These are phyloP conservation scores for Mycosphaerella sp. DNA, from an alignment of 2,329 filamentous ascomycete species.

Conservation along the genomic window DNA sequence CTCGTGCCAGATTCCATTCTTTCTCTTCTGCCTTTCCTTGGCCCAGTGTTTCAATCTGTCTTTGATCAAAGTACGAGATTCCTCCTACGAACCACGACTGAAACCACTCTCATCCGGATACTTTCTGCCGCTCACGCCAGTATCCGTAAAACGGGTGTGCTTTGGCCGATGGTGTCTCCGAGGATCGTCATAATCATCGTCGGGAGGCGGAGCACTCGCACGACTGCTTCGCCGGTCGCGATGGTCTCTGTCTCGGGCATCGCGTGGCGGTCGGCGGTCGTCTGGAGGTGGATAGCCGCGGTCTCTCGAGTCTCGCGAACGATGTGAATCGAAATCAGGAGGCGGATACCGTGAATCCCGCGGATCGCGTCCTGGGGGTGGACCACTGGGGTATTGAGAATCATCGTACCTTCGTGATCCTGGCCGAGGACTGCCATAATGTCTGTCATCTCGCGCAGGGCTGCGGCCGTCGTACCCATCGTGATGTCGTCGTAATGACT, in stretches of 20 bases:
- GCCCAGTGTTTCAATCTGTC: constrained; percentile 3
- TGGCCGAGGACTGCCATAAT: constrained; percentile 13
- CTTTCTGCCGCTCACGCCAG: constrained; percentile 11
- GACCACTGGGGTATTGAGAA: constrained; percentile 6
- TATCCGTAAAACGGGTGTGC: constrained; percentile 14
- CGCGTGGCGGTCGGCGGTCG: neutral
- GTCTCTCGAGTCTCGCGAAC: constrained; percentile 5
- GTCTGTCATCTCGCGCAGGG: constrained; percentile 13
- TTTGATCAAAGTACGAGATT: constrained; percentile 5
- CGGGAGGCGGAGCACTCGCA: neutral
- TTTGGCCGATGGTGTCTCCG: constrained; percentile 10
- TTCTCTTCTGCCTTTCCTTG: constrained; percentile 2
- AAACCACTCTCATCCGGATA: constrained; percentile 13
- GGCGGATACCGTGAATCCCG: constrained; percentile 8
- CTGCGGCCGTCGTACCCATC: constrained; percentile 17
- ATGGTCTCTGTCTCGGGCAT: constrained; percentile 6
- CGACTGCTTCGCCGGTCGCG: constrained; percentile 11
- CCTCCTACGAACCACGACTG: constrained; percentile 7
- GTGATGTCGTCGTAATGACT: constrained; percentile 16
- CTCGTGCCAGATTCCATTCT: neutral
- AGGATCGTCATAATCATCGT: constrained; percentile 13
- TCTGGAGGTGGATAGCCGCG: constrained; percentile 1
- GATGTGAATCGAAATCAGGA: constrained; percentile 4
- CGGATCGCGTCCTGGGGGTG: constrained; percentile 3
- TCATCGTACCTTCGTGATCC: constrained; percentile 9